Conservation (phyloP, 2,329 filamentous ascomycete genomes). For the Cladorrhinum sp. region DNA sequence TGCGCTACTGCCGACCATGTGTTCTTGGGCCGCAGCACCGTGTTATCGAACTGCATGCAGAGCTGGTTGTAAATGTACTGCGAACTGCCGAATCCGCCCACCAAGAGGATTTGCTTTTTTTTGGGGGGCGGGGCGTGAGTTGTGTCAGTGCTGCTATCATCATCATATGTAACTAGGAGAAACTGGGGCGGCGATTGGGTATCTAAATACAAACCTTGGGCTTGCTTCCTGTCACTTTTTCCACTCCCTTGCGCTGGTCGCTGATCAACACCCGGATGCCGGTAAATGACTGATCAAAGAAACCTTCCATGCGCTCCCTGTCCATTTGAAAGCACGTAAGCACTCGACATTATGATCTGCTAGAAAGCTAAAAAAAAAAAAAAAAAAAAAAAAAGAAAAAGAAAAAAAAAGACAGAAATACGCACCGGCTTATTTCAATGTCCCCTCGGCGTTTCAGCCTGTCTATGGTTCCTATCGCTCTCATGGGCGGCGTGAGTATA, state of each 20-base stretch:
- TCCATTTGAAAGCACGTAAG: not conserved
- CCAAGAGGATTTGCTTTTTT: constrained; percentile 9
- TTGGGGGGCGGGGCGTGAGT: no score
- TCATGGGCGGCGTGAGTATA: not conserved
- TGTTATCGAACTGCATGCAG: not conserved
- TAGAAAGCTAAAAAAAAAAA: no score
- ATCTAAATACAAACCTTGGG: no score
- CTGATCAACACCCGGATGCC: not conserved
- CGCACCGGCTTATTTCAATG: not conserved
- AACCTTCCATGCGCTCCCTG: not conserved
- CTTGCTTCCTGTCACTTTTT: not conserved
- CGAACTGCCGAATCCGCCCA: constrained; percentile 10
- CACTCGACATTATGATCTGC: no score
- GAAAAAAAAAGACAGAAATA: not conserved
- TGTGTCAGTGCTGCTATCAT: no score
- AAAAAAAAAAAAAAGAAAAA: not conserved
- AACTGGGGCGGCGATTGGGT: no score
- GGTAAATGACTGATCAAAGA: not conserved
- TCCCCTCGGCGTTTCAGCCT: not conserved
- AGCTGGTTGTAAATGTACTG: constrained; percentile 13
- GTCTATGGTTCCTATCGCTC: not conserved
- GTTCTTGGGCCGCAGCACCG: not conserved
- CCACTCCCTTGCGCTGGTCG: not conserved
- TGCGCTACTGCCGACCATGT: constrained; percentile 11
- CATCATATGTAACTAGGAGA: no score